Percentiles rank a stretch among this genome's conserved stretches.
These are phyloP conservation scores for Blepharisma japonicum DNA, from an alignment of 73 alveolate genomes.

Conservation along the genomic window DNA sequence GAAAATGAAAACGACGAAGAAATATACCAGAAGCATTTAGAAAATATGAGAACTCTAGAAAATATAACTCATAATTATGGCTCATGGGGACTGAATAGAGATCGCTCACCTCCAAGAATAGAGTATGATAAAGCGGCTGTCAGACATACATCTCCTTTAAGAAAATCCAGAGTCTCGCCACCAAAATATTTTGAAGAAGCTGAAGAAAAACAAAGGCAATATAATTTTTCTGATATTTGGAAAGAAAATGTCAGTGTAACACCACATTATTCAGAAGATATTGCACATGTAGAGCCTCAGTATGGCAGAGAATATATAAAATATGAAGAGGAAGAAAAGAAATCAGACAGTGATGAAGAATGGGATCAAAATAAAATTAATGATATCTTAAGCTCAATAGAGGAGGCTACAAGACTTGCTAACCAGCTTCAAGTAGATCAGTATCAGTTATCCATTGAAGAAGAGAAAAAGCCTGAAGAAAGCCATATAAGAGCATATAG, in stretches of 20 bases:
- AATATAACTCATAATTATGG: neutral
- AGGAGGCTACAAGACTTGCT: neutral
- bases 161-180: neutral
- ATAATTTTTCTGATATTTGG: neutral
- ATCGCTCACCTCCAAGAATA: neutral
- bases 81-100: neutral
- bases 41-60: neutral
- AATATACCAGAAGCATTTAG: neutral
- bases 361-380: slow-evolving; percentile 13
- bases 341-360: neutral
- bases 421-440: neutral
- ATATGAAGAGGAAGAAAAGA: neutral
- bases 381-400: neutral
- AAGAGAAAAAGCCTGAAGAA: neutral
- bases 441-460: neutral
- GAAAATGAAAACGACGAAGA: slow-evolving; percentile 18
- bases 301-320: neutral
- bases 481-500: neutral
- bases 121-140: neutral
- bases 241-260: neutral
- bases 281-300: neutral
- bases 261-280: neutral
- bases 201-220: neutral
- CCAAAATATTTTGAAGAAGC: neutral
- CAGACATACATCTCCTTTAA: neutral